Base-by-base conservation (phyloP, 1,139 yeast genomes). In the Blastobotrys arbuscula region DNA sequence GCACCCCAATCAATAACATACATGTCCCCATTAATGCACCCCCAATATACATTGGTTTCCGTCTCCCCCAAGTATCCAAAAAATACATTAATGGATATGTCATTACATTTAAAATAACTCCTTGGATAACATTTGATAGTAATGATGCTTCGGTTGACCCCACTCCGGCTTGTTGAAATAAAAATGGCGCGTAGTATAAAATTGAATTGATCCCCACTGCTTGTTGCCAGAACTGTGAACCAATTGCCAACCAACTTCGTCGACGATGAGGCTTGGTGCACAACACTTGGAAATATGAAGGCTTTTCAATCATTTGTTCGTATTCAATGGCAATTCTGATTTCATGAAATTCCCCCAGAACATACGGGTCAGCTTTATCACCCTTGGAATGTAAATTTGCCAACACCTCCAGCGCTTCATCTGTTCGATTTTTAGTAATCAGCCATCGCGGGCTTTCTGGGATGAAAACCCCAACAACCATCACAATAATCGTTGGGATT, bases 151-250 rank as follows among this genome's bases (percentile, higher is more conserved):
- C 76, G 41, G 94, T 77, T 66, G 47, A 69, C 56, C 53, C 55
- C 60, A 84, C 68, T 60, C 92, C 92, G 54, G 84, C 87, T 58
- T 89, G 82, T 60, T 78, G 69, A 77, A 84, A 84, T 63, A 83
- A 75, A 48, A 84, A 79, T 53, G 90, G 83, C 66, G 88, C 88
- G 58, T 82, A 84, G 73, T 83, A 84, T 75, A 84, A 82, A 72
- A 84, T 82, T 66, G 82, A 82, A 72, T 83, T 83, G 67, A 80
- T 76, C 74, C 92, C 92, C 50, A 87, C 80, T 57, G 83, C 76
- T 69, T 84, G 90, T 31, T 50, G 53, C 26, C 47, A 35, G 2
- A 42, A 36, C 50, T 45, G 45, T 18, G 43, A 39, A 12, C 49
- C 51, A 33, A 50, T 34, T 8, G 53, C 45, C 19, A 50, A 39